phyloP scores from a whole-genome alignment of 1,139 yeast species.

The Yamadazyma blattariae region DNA sequence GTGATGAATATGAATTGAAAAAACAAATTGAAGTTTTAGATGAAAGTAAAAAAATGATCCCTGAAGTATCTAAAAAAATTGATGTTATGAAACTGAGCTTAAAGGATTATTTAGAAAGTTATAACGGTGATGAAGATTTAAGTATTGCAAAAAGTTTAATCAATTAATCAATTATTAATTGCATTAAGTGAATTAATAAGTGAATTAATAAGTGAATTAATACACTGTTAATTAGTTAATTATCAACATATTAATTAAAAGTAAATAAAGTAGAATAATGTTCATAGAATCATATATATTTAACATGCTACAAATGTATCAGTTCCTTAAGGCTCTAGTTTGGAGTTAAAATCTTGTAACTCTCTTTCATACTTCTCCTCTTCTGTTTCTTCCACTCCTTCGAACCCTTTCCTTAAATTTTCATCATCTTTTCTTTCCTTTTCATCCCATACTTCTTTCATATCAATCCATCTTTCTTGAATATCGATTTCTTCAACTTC shows the following conservation, averaged over 20 bases:
- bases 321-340: too few relatives aligned
- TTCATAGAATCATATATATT: too few relatives aligned
- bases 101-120: constrained; percentile 20
- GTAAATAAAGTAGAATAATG: too few relatives aligned
- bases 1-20: constrained; percentile 71
- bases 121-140: constrained; percentile 50
- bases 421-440: constrained; percentile 37
- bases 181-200: too few relatives aligned
- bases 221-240: too few relatives aligned
- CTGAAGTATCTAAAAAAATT: constrained; percentile 57
- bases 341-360: constrained; percentile 40
- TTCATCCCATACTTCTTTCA: constrained; percentile 72
- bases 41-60: constrained; percentile 68
- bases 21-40: constrained; percentile 61
- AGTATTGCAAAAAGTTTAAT: constrained; percentile 40
- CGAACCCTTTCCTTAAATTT: constrained; percentile 9
- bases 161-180: too few relatives aligned
- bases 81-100: constrained; percentile 48
- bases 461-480: constrained; percentile 95
- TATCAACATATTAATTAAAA: too few relatives aligned
- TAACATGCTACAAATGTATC: too few relatives aligned
- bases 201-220: too few relatives aligned
- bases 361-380: constrained; percentile 76
- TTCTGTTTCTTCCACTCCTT: constrained; percentile 28
- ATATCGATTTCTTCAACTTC: constrained; percentile 55